A percentile compares a stretch with the other conserved stretches of the same genome.
Conservation (phyloP, 257 asterid genomes). For the Solanum bulbocastanum region DNA sequence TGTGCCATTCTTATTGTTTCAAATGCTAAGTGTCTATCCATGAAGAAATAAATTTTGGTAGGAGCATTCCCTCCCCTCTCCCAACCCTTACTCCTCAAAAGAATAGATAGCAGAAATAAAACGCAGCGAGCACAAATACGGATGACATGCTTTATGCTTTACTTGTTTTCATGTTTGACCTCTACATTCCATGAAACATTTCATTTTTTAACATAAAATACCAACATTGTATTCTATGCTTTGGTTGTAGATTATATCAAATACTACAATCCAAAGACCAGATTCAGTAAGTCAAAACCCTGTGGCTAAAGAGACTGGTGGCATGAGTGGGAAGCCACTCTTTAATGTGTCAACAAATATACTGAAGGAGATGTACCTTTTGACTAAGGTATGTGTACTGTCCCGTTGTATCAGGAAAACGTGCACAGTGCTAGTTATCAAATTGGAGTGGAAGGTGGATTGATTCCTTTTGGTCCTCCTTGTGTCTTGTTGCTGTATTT, state of each 20-base stretch:
- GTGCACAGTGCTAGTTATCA: neutral
- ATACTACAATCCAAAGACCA: conserved; percentile 88
- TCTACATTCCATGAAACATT: neutral
- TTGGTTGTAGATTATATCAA: conserved; percentile 70
- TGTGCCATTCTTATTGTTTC: neutral
- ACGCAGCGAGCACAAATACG: neutral
- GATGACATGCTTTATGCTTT: neutral
- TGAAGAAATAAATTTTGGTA: neutral
- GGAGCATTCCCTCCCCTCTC: neutral
- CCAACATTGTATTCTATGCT: neutral
- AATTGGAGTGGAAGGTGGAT: neutral
- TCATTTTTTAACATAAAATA: neutral
- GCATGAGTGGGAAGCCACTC: conserved; percentile 92
- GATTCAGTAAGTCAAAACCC: conserved; percentile 48
- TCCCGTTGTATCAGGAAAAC: neutral
- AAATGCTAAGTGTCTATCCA: neutral
- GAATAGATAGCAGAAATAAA: neutral
- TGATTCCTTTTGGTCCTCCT: neutral
- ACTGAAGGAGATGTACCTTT: conserved; percentile 79
- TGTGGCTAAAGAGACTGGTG: conserved; percentile 73
- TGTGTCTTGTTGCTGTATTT: neutral
- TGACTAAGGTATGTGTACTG: conserved; percentile 64
- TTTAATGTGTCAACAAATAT: conserved; percentile 54
- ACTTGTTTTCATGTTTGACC: neutral
- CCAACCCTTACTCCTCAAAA: neutral